Percentiles rank a stretch among this genome's conserved stretches.
These are phyloP conservation scores for Fusarium anthophilum DNA, from an alignment of 2,329 filamentous ascomycete species.

Conservation along the genomic window DNA sequence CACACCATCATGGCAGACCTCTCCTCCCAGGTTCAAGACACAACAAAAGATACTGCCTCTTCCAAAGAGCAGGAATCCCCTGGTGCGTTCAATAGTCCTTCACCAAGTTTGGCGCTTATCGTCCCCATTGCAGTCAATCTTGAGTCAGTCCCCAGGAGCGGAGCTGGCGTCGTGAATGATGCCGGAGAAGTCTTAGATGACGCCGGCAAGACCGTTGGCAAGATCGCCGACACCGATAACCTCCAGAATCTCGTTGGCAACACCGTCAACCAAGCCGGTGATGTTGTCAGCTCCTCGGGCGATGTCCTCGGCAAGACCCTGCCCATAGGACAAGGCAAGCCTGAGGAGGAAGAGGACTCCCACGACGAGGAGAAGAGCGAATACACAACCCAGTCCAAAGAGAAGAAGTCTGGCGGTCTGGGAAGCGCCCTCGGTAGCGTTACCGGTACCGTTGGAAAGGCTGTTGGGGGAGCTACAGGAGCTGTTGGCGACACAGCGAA, in stretches of 20 bases:
- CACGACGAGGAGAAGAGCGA: slow-evolving; percentile 48
- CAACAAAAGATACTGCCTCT: slow-evolving; percentile 39
- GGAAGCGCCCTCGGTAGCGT: slow-evolving; percentile 28
- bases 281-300: slow-evolving; percentile 49
- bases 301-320: slow-evolving; percentile 55
- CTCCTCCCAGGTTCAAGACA: slow-evolving; percentile 45
- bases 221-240: slow-evolving; percentile 52
- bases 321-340: slow-evolving; percentile 44
- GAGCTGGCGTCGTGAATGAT: slow-evolving; percentile 55
- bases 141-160: slow-evolving; percentile 48
- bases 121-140: slow-evolving; percentile 44
- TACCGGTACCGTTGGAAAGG: slow-evolving; percentile 13
- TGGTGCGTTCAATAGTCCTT: slow-evolving; percentile 42
- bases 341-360: slow-evolving; percentile 35
- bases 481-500: slow-evolving; percentile 22
- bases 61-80: slow-evolving; percentile 43
- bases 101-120: slow-evolving; percentile 39
- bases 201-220: slow-evolving; percentile 55
- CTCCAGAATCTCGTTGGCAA: slow-evolving; percentile 54
- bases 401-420: slow-evolving; percentile 46
- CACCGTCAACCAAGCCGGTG: slow-evolving; percentile 49
- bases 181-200: slow-evolving; percentile 57
- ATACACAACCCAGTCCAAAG: slow-evolving; percentile 50
- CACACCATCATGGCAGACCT: slow-evolving; percentile 36
- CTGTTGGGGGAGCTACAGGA: slow-evolving; percentile 6